Base-by-base conservation (phyloP, 2,329 filamentous ascomycete species). In the Tolypocladium endophyticum region DNA sequence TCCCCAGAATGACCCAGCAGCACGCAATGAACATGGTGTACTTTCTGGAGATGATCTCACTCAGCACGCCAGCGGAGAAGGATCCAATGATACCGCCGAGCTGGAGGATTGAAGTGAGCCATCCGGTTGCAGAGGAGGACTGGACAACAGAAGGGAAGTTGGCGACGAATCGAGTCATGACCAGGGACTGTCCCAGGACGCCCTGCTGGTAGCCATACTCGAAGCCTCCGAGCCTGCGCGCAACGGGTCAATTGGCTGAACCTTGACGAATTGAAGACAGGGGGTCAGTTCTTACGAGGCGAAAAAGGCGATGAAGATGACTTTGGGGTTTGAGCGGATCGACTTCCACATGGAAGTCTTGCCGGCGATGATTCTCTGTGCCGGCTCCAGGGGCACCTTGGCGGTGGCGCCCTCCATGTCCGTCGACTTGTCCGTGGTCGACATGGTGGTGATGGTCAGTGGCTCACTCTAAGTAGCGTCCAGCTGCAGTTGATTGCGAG, bases 31-130 rank as follows among this genome's bases (percentile, higher is more conserved):
- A 50, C 45, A 50, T 50, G 45, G 45, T 50, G 45, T 50, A 50
- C 45, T 50, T 50, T 30, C 45, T 50, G 45, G 45, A 50, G 12
- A 50, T 50, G 45, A 50, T 50, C 45, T 50, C 45, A 53, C 77
- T 74, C 4, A 80, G 71, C 9, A 81, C 72, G 61, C 79, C 79
- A 1, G 78, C 73, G 0, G 74, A 70, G 2, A 81, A 67, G 2
- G 78, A 78, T 2, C 79, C 79, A 5, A 80, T 57, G n/a, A 78
- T 77, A 63, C 77, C 78, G 4, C 78, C 78, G 0, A 81, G 72
- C 60, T 81, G 78, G 0, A 81, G 71, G n/a, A 80, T 68, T 0
- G 78, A 80, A 0, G 79, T 81, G 55, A 81, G 71, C 78, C 79
- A 81, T 6, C 80, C 80, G 0, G 75, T 79, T 0, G 77, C 77